Evolutionary conservation across 2,329 filamentous ascomycete species (phyloP), one percentile per base, ranked within the genome.

Genomic region (Phaeosphaeria sp.): DNA sequence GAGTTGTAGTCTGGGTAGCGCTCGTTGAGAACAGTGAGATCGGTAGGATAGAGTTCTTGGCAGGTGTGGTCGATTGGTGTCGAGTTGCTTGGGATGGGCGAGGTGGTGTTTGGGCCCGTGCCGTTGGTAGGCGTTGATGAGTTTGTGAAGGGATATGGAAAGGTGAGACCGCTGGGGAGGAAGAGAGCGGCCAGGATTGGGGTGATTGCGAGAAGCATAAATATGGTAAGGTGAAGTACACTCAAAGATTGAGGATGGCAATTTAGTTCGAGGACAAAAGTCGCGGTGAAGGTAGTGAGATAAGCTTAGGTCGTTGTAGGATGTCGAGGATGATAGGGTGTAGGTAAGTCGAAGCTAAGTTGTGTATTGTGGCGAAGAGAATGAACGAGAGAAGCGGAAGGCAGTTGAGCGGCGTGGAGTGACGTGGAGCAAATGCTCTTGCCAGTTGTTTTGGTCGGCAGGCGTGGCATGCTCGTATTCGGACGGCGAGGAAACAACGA

Each of bases 11-110:
- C 40, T 24, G 72, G 69, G 50, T 73, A 75, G 40, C 63, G 68
- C 11, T 67, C 67, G 59, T 73, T 70, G 51, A 74, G 44, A 22
- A 73, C 51, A 15, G 59, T 59, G 50, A 74, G 63, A 18, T 68
- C 60, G 20, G 61, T 44, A 0, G 70, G 65, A 52, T 71, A 74
- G 43, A 61, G 49, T 20, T 53, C 53, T 46, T 63, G 56, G 53
- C 70, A 73, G n/a, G 53, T 43, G 47, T 63, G 61, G 8, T 63
- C 49, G 6, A 44, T 27, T 17, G 18, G 51, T 49, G 17, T 18
- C 20, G 49, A 36, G 15, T 21, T 22, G 25, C 49, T 40, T 40
- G 55, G 54, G 44, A 49, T 39, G 13, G 49, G 45, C 18, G 9
- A 39, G 20, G 59, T 49, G 4, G 50, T 47, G 43, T 57, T 56